phyloP scores from a whole-genome alignment of 2,329 filamentous ascomycete genomes.

The Penicillium sp. region DNA sequence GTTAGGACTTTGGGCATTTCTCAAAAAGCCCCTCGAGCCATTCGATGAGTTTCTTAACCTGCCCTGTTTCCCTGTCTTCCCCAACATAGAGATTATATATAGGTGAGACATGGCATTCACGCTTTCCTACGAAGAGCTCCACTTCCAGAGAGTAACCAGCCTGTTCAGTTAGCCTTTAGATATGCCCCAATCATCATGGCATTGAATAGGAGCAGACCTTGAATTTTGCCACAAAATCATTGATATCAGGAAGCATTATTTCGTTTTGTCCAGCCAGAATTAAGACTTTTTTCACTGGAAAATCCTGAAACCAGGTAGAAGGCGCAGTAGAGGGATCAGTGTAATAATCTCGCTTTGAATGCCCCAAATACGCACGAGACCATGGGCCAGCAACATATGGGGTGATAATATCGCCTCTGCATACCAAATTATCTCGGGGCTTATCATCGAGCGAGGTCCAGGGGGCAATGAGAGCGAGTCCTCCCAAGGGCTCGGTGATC shows the following conservation, averaged over 20 bases:
- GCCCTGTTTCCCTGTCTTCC: neutral
- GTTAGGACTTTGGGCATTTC: neutral
- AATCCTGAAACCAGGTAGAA: neutral
- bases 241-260: conserved; percentile 1
- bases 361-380: neutral
- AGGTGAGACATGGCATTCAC: neutral
- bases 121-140: neutral
- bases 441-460: neutral
- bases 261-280: neutral
- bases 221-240: neutral
- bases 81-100: neutral
- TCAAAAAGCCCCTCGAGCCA: neutral
- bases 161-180: neutral
- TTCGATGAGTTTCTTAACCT: neutral
- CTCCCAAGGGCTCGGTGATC: neutral
- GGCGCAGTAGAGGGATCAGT: neutral
- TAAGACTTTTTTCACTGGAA: neutral
- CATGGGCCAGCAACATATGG: neutral
- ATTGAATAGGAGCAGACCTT: neutral
- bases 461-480: conserved; percentile 1
- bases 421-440: neutral
- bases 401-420: conserved; percentile 1
- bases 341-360: neutral
- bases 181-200: neutral
- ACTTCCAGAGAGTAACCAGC: neutral